These are phyloP conservation scores for Piper betle DNA, from an alignment of 164 flowering plant genomes.

Conservation along the genomic window DNA sequence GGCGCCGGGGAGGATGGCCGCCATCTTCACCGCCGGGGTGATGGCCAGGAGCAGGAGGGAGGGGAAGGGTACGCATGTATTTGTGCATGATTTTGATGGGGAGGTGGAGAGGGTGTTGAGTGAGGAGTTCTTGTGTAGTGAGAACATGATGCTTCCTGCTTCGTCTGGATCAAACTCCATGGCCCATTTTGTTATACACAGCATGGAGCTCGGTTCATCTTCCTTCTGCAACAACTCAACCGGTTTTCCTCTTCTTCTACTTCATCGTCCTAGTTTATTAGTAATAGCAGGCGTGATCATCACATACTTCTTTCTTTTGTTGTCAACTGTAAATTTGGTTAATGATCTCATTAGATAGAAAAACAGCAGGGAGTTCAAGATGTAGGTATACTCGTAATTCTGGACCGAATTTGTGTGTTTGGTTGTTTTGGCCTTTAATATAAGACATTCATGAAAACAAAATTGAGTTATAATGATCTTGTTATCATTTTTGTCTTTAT, in stretches of 20 bases:
- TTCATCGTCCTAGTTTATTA: background rate
- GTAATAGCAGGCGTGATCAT: background rate
- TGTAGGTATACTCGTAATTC: no score
- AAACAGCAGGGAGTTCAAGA: no score
- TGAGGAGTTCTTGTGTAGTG: conserved; percentile 62
- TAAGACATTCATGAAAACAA: no score
- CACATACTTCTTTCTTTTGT: background rate
- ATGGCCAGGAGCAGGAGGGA: conserved; percentile 76
- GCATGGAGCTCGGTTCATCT: conserved; percentile 27
- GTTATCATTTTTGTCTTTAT: no score
- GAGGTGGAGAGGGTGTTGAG: conserved; percentile 52
- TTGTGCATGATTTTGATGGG: conserved; percentile 66
- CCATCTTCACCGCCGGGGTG: conserved; percentile 83
- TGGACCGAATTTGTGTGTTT: no score
- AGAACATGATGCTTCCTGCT: conserved; percentile 38
- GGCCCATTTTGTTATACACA: conserved; percentile 64
- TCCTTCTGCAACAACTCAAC: conserved; percentile 35
- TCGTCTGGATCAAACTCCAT: conserved; percentile 7
- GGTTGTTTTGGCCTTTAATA: no score
- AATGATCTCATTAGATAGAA: no score
- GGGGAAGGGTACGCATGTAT: conserved; percentile 51
- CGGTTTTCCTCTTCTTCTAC: conserved; percentile 15
- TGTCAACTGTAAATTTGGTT: background rate
- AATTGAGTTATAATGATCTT: no score
- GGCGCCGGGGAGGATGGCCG: conserved; percentile 74